Evolutionary conservation across 345 rosid species (phyloP), one percentile per base, ranked within the genome.

Genomic region (Mercurialis annua): DNA sequence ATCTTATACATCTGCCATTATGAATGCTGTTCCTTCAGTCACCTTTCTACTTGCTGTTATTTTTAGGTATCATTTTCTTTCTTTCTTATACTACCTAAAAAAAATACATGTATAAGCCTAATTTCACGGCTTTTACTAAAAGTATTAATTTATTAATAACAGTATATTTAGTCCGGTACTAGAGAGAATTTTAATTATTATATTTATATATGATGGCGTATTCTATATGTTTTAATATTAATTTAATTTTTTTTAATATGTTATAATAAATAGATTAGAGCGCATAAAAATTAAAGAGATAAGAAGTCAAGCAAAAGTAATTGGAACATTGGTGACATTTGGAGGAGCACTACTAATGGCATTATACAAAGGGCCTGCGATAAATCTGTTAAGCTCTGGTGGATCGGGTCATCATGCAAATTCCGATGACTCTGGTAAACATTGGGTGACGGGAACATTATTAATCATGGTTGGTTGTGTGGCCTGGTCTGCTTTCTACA

Each of bases 11-110:
- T 90, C 93, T 27, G 92, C 95, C 10, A 81, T 86, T 0, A 84
- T 84, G 92, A 92, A 92, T 46, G 86, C 90, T 21, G 88, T 88
- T 68, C 90, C 97, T 34, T 85, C 94, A 2, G 71, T 89, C 36
- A 92, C 98, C 55, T 90, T 88, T 53, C 57, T 86, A 30, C 84
- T 90, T 17, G 92, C 92, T 43, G 53, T 81, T 26, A 77, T 90
- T 71, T 24, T 85, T 24, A 69, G 89, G 97, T 90, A 34, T 36
- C 51, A 36, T 14, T 42, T 20, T 36, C n/a, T n/a, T n/a, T n/a
- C n/a, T n/a, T n/a, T n/a, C n/a, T n/a, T n/a, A n/a, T n/a, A n/a
- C n/a, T n/a, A n/a, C n/a, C n/a, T n/a, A n/a, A n/a, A n/a, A n/a
- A n/a, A n/a, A n/a, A n/a, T n/a, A n/a, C n/a, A n/a, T n/a, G n/a